A percentile compares a stretch with the other conserved stretches of the same genome.
Evolutionary conservation across 352 stramenopile genomes (phyloP).

Genomic region (Globisporangium nagaii): DNA sequence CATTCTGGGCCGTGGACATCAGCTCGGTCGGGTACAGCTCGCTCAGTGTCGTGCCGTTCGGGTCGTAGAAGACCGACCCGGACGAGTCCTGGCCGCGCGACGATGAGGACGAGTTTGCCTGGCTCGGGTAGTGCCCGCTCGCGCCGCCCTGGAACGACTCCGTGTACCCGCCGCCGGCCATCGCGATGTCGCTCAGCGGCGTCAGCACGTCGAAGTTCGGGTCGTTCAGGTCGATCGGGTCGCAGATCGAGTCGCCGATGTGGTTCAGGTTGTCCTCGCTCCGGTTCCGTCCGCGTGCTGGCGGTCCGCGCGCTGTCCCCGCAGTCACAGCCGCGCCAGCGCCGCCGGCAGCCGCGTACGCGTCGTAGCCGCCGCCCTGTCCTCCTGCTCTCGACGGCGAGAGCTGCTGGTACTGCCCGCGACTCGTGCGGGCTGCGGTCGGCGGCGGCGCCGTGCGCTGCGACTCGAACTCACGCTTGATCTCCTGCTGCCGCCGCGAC

Average conservation of each 20-base stretch:
- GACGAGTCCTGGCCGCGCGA: slow-evolving; percentile 9
- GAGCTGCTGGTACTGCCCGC: slow-evolving; percentile 13
- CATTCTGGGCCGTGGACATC: slow-evolving; percentile 17
- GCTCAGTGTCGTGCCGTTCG: slow-evolving; percentile 12
- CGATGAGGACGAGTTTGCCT: background rate
- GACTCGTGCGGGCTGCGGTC: background rate
- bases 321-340: background rate
- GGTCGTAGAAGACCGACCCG: slow-evolving; percentile 27
- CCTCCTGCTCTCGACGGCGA: slow-evolving; percentile 5
- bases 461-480: slow-evolving; percentile 26
- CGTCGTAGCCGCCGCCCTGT: slow-evolving; percentile 2
- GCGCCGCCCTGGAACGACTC: slow-evolving; percentile 2
- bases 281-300: background rate
- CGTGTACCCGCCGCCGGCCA: slow-evolving; percentile 9
- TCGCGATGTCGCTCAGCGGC: slow-evolving; percentile 48
- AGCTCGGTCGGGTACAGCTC: slow-evolving; percentile 21
- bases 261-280: background rate
- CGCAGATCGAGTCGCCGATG: background rate
- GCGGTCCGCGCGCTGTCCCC: background rate
- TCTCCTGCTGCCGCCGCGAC: slow-evolving; percentile 23
- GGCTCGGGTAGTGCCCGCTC: slow-evolving; percentile 17
- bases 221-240: slow-evolving; percentile 38
- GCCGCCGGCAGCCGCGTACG: background rate
- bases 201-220: slow-evolving; percentile 55
- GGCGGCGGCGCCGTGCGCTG: background rate